These are phyloP conservation scores for Colletotrichum cereale DNA, from an alignment of 2,329 filamentous ascomycete genomes.

Conservation along the genomic window DNA sequence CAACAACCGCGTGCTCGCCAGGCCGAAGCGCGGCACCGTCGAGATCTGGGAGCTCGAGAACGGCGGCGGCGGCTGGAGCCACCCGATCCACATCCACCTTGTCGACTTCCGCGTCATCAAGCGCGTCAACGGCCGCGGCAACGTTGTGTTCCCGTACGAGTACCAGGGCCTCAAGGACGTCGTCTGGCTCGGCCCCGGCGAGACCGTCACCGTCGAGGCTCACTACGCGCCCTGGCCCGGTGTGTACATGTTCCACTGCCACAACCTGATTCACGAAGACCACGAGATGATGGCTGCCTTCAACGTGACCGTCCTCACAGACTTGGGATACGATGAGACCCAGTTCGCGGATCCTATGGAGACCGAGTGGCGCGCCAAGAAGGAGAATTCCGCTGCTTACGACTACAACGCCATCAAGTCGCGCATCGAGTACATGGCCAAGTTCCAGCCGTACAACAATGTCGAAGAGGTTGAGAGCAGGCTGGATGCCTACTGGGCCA, in stretches of 20 bases:
- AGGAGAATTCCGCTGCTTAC: constrained; percentile 46
- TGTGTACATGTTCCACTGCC: constrained; percentile 60
- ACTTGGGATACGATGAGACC: constrained; percentile 55
- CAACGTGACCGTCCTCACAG: constrained; percentile 52
- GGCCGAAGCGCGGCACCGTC: constrained; percentile 53
- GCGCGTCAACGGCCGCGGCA: constrained; percentile 52
- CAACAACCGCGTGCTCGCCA: constrained; percentile 56
- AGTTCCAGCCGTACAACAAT: constrained; percentile 50
- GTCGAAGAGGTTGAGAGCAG: constrained; percentile 47
- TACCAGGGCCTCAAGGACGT: constrained; percentile 64
- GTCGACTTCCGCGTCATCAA: constrained; percentile 65
- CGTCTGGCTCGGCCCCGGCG: constrained; percentile 61
- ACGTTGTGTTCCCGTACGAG: constrained; percentile 60
- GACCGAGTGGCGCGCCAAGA: constrained; percentile 49
- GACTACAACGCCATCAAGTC: constrained; percentile 45
- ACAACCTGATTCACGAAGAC: constrained; percentile 58
- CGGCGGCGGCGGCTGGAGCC: constrained; percentile 55
- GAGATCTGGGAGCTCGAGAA: constrained; percentile 61
- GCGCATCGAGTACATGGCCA: constrained; percentile 50
- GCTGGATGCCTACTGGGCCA: constrained; percentile 50
- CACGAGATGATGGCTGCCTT: constrained; percentile 60
- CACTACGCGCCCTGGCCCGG: constrained; percentile 67
- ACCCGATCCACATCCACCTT: constrained; percentile 66
- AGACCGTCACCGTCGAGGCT: constrained; percentile 59
- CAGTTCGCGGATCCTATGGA: constrained; percentile 55